Evolutionary conservation across 73 alveolate species (phyloP).

Genomic region (Paramecium pentaurelia): DNA sequence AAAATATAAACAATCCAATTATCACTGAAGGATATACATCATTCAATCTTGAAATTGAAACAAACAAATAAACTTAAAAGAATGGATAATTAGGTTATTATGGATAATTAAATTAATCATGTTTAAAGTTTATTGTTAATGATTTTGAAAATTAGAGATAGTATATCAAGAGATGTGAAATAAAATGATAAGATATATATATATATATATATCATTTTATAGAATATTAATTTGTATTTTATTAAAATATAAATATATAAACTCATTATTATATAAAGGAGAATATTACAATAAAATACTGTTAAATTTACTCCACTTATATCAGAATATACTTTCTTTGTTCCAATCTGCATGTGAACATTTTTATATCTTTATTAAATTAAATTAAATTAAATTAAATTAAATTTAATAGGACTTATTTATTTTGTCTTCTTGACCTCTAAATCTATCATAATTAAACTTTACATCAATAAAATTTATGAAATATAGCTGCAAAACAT

Average conservation of each 20-base stretch:
- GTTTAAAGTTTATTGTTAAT: background rate
- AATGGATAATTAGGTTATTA: background rate
- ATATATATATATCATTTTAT: background rate
- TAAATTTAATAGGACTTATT: too few species aligned
- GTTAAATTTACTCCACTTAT: too few species aligned
- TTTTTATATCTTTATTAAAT: too few species aligned
- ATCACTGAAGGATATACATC: background rate
- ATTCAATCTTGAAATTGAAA: background rate
- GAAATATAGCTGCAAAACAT: too few species aligned
- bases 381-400: too few species aligned
- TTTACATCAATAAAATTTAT: too few species aligned
- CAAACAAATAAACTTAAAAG: background rate
- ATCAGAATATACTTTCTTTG: too few species aligned
- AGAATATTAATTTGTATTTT: background rate
- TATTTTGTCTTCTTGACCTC: too few species aligned
- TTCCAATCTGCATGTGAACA: too few species aligned
- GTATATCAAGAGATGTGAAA: background rate
- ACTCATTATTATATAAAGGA: too few species aligned
- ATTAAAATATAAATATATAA: background rate
- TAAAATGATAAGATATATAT: background rate
- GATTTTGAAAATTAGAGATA: background rate
- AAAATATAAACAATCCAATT: background rate
- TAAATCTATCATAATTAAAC: too few species aligned
- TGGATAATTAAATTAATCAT: background rate
- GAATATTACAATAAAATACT: too few species aligned